Percentiles rank a stretch among this genome's conserved stretches.
phyloP scores from a whole-genome alignment of 768 basidiomycete genomes.

The Trametes punicea region DNA sequence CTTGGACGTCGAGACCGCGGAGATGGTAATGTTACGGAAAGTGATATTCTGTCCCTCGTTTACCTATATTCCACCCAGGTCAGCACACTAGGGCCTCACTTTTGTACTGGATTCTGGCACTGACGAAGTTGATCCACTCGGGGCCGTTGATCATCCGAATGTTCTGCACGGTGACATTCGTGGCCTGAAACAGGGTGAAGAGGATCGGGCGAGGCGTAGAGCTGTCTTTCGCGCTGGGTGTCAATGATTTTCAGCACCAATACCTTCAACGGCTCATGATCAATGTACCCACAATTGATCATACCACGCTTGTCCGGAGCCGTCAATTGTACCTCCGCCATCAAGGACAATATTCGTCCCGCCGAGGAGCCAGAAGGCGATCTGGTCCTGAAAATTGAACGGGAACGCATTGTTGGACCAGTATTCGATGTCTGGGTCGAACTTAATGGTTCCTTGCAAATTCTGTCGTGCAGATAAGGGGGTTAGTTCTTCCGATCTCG shows the following conservation, averaged over 20 bases:
- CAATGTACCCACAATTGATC: slow-evolving; percentile 41
- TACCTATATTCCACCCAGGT: background rate
- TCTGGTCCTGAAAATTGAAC: slow-evolving; percentile 51
- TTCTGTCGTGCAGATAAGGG: slow-evolving; percentile 38
- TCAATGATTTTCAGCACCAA: background rate
- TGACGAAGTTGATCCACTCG: slow-evolving; percentile 51
- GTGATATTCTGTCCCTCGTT: slow-evolving; percentile 45
- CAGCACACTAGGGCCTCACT: too few species aligned
- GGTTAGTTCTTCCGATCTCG: background rate
- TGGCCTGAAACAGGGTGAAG: slow-evolving; percentile 51
- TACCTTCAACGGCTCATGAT: background rate
- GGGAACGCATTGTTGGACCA: slow-evolving; percentile 56
- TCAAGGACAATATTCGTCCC: slow-evolving; percentile 46
- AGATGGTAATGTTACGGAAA: slow-evolving; percentile 46
- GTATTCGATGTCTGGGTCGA: slow-evolving; percentile 48
- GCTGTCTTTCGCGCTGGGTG: slow-evolving; percentile 40
- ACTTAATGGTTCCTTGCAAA: slow-evolving; percentile 49
- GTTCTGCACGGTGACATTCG: slow-evolving; percentile 43
- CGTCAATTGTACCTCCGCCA: slow-evolving; percentile 65
- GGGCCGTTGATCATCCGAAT: slow-evolving; percentile 49
- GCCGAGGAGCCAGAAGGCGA: slow-evolving; percentile 54
- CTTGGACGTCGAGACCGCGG: slow-evolving; percentile 43
- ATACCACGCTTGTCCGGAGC: slow-evolving; percentile 61
- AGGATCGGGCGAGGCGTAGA: slow-evolving; percentile 52
- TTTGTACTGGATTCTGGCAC: background rate